phyloP scores from a whole-genome alignment of 1,139 yeast species.

The Taphrina communis region DNA sequence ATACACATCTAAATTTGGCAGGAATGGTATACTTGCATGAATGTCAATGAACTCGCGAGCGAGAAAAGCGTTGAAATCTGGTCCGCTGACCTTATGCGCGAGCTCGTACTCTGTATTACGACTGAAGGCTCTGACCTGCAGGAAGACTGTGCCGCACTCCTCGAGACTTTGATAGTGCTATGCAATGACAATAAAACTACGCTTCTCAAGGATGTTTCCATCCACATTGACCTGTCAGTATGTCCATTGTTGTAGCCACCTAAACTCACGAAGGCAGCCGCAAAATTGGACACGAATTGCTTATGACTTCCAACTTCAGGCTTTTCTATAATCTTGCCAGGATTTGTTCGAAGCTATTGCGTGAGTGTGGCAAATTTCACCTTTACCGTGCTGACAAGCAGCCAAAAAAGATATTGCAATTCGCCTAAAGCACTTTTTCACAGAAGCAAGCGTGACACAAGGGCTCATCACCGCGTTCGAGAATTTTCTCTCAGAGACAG shows the following conservation, averaged over 20 bases:
- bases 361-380: not conserved
- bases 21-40: constrained; percentile 20
- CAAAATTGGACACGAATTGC: constrained; percentile 3
- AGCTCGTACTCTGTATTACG: not conserved
- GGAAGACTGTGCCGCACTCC: constrained; percentile 5
- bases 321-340: constrained; percentile 9
- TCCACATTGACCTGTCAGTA: not conserved
- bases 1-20: not conserved
- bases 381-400: constrained; percentile 5
- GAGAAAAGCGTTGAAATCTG: constrained; percentile 6
- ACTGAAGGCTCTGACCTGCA: not conserved
- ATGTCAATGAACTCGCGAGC: constrained; percentile 2
- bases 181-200: constrained; percentile 16
- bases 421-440: constrained; percentile 3
- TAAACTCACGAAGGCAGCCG: constrained; percentile 6
- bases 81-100: constrained; percentile 12
- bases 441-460: not conserved
- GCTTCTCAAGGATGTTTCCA: constrained; percentile 1
- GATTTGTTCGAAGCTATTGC: constrained; percentile 21
- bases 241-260: not conserved
- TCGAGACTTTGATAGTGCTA: constrained; percentile 6
- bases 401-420: not conserved
- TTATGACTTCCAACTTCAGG: not conserved
- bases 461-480: constrained; percentile 9
- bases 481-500: not conserved